Conservation (phyloP, 1,284 basidiomycete genomes). For the Tilletia indica region DNA sequence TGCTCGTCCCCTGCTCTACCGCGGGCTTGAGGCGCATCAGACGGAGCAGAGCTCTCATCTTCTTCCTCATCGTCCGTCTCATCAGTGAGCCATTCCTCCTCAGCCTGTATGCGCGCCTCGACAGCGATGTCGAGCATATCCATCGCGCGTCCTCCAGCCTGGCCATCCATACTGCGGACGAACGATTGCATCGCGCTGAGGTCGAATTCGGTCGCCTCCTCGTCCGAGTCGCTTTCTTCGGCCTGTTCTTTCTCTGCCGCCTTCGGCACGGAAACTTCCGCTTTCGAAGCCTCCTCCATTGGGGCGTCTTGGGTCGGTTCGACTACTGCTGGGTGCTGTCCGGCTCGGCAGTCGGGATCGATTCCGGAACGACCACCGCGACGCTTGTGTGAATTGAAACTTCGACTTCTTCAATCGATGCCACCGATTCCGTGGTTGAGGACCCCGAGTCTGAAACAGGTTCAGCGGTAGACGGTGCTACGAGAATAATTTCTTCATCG, state of each 20-base stretch:
- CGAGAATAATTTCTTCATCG: too few species aligned
- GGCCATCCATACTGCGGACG: slow-evolving; percentile 15
- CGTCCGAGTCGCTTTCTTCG: not conserved
- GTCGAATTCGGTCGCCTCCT: slow-evolving; percentile 13
- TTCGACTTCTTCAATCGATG: too few species aligned
- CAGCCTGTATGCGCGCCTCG: not conserved
- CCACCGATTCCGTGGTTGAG: too few species aligned
- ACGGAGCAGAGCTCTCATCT: too few species aligned
- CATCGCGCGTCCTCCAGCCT: not conserved
- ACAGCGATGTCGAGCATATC: slow-evolving; percentile 15
- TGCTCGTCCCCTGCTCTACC: not conserved
- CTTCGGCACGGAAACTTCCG: not conserved
- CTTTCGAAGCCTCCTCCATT: too few species aligned
- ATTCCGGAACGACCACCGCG: too few species aligned
- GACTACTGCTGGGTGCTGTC: too few species aligned
- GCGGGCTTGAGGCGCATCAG: not conserved
- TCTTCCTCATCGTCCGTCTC: not conserved
- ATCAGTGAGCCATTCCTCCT: slow-evolving; percentile 12
- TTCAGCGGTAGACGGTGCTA: too few species aligned
- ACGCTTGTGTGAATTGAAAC: too few species aligned
- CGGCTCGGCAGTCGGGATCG: too few species aligned
- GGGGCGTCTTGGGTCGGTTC: too few species aligned
- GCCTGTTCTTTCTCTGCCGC: not conserved
- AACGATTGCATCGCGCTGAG: slow-evolving; percentile 16
- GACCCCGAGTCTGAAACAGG: too few species aligned